phyloP scores from a whole-genome alignment of 2,329 filamentous ascomycete genomes.

The Sporothrix dimorphospora region DNA sequence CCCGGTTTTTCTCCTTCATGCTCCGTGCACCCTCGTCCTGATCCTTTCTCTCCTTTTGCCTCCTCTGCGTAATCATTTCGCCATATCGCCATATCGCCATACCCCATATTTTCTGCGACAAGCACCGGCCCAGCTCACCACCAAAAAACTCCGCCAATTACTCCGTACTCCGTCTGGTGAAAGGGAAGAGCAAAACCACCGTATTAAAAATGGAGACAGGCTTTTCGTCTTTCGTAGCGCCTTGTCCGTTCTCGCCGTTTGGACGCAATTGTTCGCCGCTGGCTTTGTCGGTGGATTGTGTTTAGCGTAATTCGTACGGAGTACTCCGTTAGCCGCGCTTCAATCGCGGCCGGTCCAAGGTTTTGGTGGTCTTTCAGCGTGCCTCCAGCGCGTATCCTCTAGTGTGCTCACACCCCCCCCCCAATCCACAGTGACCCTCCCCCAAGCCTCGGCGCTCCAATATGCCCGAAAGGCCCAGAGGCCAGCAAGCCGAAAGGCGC shows the following conservation, averaged over 20 bases:
- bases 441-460: constrained; percentile 4
- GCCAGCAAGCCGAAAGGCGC: not conserved
- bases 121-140: not conserved
- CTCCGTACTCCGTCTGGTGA: not conserved
- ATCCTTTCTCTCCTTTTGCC: not conserved
- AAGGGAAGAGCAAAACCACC: not conserved
- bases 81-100: not conserved
- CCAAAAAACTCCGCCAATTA: constrained; percentile 6
- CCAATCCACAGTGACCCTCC: not conserved
- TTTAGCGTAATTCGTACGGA: not conserved
- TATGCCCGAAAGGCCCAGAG: not conserved
- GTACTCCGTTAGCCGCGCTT: constrained; percentile 11
- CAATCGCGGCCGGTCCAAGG: not conserved
- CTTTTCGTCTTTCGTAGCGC: not conserved
- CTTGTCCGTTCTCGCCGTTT: not conserved
- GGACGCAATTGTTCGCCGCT: not conserved
- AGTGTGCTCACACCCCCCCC: not conserved
- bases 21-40: not conserved
- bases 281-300: not conserved
- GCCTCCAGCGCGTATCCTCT: not conserved
- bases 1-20: not conserved
- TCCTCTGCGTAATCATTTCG: not conserved
- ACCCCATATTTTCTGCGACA: constrained; percentile 3
- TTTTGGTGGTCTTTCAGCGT: not conserved
- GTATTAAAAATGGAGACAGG: constrained; percentile 7